A percentile compares a stretch with the other conserved stretches of the same genome.
These are phyloP conservation scores for Lindgomyces ingoldianus DNA, from an alignment of 495 filamentous ascomycete species.

Conservation along the genomic window DNA sequence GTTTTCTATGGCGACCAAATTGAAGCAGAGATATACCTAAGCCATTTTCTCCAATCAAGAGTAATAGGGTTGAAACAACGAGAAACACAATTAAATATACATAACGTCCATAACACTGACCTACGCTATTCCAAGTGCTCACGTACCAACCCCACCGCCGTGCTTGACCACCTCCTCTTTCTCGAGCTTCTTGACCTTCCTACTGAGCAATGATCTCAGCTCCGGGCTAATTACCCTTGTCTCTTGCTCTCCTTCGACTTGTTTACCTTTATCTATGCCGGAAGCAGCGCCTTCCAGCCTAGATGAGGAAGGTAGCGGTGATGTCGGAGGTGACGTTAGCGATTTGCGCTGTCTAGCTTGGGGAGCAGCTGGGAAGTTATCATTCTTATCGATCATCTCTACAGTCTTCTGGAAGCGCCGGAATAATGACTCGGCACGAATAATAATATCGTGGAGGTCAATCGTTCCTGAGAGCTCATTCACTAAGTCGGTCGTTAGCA, in stretches of 20 bases:
- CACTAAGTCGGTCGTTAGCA: constrained; percentile 54
- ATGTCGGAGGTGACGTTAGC: constrained; percentile 31
- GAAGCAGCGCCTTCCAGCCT: constrained; percentile 29
- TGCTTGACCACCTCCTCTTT: constrained; percentile 51
- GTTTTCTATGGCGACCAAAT: too few species aligned
- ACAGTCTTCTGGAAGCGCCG: constrained; percentile 81
- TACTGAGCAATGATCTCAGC: constrained; percentile 71
- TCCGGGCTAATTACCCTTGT: constrained; percentile 78
- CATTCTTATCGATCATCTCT: constrained; percentile 83
- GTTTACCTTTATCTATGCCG: constrained; percentile 30
- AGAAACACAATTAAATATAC: neutral
- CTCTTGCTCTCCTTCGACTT: constrained; percentile 45
- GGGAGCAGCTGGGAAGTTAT: constrained; percentile 72
- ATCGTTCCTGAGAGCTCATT: constrained; percentile 95
- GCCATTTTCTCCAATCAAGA: too few species aligned
- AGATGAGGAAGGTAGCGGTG: constrained; percentile 22
- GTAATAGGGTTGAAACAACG: neutral
- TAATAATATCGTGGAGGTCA: constrained; percentile 78
- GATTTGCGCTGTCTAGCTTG: constrained; percentile 54
- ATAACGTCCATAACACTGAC: neutral
- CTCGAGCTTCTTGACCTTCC: constrained; percentile 65
- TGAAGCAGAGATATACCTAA: too few species aligned
- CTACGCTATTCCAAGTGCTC: neutral
- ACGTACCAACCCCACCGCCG: constrained; percentile 41
- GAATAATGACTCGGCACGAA: constrained; percentile 86